A percentile compares a stretch with the other conserved stretches of the same genome.
Conservation (phyloP, 257 asterid species). For the Nicotiana otophora region DNA sequence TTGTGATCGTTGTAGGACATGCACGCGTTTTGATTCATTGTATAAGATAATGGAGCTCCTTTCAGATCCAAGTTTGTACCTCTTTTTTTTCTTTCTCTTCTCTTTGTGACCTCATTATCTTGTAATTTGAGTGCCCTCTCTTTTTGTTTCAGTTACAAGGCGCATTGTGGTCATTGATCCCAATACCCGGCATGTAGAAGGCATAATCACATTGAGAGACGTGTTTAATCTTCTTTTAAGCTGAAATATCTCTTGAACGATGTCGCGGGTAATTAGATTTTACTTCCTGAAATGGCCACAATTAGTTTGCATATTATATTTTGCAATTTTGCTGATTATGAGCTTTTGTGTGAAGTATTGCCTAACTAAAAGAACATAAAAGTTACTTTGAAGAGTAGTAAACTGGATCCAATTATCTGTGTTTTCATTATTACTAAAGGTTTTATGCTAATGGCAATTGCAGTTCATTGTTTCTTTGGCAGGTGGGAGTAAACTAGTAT, state of each 20-base stretch:
- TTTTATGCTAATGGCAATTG: not conserved
- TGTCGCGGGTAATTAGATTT: not conserved
- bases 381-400: not conserved
- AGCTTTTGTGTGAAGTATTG: not conserved
- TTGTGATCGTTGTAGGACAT: constrained; percentile 35
- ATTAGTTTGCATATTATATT: not conserved
- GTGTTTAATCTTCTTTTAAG: constrained; percentile 35
- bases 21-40: constrained; percentile 57
- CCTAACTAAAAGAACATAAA: not conserved
- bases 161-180: constrained; percentile 50
- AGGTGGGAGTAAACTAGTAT: not conserved
- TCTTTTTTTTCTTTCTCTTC: not conserved
- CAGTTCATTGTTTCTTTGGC: not conserved
- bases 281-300: not conserved
- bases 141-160: constrained; percentile 38
- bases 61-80: constrained; percentile 46
- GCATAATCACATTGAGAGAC: constrained; percentile 60
- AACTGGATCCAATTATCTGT: not conserved
- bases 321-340: not conserved
- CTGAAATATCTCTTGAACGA: constrained; percentile 14
- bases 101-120: not conserved
- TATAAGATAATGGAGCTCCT: constrained; percentile 59
- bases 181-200: constrained; percentile 42
- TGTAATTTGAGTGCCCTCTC: not conserved
- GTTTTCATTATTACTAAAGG: not conserved